Evolutionary conservation across 192 early-diverging fungal genomes (phyloP).

Genomic region (Coemansia javaensis): DNA sequence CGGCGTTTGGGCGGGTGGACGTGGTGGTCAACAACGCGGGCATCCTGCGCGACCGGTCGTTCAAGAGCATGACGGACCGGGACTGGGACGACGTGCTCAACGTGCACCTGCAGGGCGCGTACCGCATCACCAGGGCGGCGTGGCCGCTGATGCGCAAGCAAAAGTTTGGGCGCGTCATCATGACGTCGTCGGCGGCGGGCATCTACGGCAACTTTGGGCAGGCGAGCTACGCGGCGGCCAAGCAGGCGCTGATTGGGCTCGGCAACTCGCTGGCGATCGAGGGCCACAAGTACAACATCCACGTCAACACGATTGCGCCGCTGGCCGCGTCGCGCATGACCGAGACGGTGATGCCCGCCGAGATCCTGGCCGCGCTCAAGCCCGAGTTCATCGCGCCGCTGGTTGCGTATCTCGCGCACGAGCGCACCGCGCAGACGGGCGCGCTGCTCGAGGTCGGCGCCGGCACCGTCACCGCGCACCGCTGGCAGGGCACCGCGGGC

Average conservation of each 20-base stretch:
- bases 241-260: slow-evolving; percentile 90
- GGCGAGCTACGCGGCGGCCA: slow-evolving; percentile 67
- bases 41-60: slow-evolving; percentile 95
- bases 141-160: slow-evolving; percentile 96
- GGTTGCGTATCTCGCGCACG: slow-evolving; percentile 91
- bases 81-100: slow-evolving; percentile 94
- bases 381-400: slow-evolving; percentile 96
- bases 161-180: slow-evolving; percentile 89
- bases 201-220: slow-evolving; percentile 99
- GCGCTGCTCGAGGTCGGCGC: slow-evolving; percentile 92
- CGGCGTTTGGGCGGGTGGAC: slow-evolving; percentile 92
- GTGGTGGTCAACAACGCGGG: slow-evolving; percentile 98
- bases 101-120: slow-evolving; percentile 92
- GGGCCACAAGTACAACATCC: slow-evolving; percentile 92
- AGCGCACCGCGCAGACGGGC: slow-evolving; percentile 74
- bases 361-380: slow-evolving; percentile 91
- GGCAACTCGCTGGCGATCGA: slow-evolving; percentile 88
- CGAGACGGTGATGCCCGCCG: slow-evolving; percentile 91
- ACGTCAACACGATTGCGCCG: slow-evolving; percentile 91
- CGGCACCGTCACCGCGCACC: slow-evolving; percentile 83
- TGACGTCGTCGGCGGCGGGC: slow-evolving; percentile 94
- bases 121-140: slow-evolving; percentile 94
- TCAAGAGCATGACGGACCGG: slow-evolving; percentile 93
- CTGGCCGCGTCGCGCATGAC: slow-evolving; percentile 98
- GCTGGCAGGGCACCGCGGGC: slow-evolving; percentile 86